Conservation (phyloP, 192 early-diverging fungal genomes). For the Mortierella alpina region DNA sequence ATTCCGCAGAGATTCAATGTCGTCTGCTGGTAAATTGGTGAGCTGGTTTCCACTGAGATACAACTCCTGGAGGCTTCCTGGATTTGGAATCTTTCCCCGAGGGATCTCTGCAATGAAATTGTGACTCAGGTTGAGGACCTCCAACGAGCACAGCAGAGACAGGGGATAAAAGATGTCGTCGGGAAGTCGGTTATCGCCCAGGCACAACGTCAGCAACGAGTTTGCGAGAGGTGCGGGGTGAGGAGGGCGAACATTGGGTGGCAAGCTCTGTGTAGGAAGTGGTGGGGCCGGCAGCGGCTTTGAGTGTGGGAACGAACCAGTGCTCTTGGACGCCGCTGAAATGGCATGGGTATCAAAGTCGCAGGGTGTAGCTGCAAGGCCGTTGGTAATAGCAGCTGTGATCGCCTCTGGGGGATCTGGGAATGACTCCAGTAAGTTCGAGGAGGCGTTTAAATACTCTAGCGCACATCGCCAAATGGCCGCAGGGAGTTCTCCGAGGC, state of each 20-base stretch:
- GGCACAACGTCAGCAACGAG: slow-evolving; percentile 71
- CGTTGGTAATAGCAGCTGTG: background rate
- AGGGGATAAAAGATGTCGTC: slow-evolving; percentile 87
- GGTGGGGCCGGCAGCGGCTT: slow-evolving; percentile 59
- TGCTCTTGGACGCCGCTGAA: slow-evolving; percentile 2
- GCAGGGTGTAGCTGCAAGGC: too few species aligned
- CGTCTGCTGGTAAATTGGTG: slow-evolving; percentile 84
- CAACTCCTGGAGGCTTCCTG: slow-evolving; percentile 76
- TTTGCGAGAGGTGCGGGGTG: slow-evolving; percentile 62
- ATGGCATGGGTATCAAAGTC: background rate
- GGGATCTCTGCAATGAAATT: slow-evolving; percentile 90
- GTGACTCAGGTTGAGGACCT: slow-evolving; percentile 83
- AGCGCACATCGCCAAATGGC: slow-evolving; percentile 86
- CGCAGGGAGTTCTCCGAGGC: slow-evolving; percentile 75
- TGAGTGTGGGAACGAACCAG: background rate
- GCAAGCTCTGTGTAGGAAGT: background rate
- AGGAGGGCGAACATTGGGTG: slow-evolving; percentile 1
- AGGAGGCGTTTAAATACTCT: slow-evolving; percentile 77
- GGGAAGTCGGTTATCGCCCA: slow-evolving; percentile 86
- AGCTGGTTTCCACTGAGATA: slow-evolving; percentile 90
- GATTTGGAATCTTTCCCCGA: slow-evolving; percentile 74
- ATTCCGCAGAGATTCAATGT: slow-evolving; percentile 79
- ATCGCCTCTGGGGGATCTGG: slow-evolving; percentile 68
- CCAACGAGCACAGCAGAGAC: slow-evolving; percentile 76
- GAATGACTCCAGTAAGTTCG: slow-evolving; percentile 85